phyloP scores from a whole-genome alignment of 192 early-diverging fungal genomes.

The Coemansia sp. region DNA sequence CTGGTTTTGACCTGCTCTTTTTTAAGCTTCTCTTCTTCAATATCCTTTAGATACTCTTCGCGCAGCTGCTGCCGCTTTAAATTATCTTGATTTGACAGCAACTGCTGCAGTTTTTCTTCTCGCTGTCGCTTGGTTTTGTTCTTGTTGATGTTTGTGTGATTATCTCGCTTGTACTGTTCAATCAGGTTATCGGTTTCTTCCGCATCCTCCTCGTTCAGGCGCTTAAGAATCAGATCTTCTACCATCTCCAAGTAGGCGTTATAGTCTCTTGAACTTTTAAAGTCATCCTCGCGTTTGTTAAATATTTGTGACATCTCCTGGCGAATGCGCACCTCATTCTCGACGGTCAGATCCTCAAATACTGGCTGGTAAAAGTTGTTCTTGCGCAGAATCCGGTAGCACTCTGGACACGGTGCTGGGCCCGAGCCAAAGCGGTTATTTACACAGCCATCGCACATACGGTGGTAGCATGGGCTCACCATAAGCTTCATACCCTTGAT shows the following conservation, averaged over 20 bases:
- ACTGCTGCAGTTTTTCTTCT: constrained; percentile 59
- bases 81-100: constrained; percentile 56
- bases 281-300: constrained; percentile 92
- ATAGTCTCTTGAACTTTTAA: constrained; percentile 68
- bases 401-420: constrained; percentile 89
- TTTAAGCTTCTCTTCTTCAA: constrained; percentile 68
- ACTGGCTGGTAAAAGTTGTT: constrained; percentile 82
- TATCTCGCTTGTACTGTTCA: constrained; percentile 72
- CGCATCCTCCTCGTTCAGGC: constrained; percentile 84
- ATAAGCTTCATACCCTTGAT: constrained; percentile 83
- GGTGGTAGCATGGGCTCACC: constrained; percentile 95
- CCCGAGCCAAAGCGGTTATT: constrained; percentile 79
- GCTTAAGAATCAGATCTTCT: constrained; percentile 75
- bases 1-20: constrained; percentile 67
- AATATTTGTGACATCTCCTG: constrained; percentile 72
- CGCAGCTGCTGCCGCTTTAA: constrained; percentile 56
- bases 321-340: constrained; percentile 88
- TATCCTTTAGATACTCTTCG: constrained; percentile 69
- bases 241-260: constrained; percentile 93
- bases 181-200: constrained; percentile 77
- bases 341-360: constrained; percentile 92
- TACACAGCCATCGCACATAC: constrained; percentile 94
- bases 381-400: constrained; percentile 76
- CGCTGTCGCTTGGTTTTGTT: constrained; percentile 57
- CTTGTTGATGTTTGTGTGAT: constrained; percentile 73